phyloP scores from a whole-genome alignment of 495 filamentous ascomycete genomes.

The Ascodesmis nigricans region DNA sequence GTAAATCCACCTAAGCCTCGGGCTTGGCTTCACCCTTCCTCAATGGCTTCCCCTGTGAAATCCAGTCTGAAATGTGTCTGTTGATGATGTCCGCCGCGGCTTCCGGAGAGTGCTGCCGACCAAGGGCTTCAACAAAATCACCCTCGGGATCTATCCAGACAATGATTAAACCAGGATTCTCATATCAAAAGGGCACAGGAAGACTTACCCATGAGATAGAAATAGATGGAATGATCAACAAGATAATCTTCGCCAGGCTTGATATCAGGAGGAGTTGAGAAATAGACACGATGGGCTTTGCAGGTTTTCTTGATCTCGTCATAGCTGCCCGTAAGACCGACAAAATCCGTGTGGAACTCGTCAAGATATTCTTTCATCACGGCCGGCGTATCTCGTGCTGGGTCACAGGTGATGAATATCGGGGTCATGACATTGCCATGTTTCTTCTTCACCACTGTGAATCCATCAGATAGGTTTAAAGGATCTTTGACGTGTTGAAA shows the following conservation, averaged over 20 bases:
- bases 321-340: constrained; percentile 82
- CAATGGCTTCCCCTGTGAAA: constrained; percentile 30
- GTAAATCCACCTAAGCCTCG: no score
- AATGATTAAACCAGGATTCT: constrained; percentile 1
- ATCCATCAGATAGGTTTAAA: no score
- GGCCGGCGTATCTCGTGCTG: constrained; percentile 66
- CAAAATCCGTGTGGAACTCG: constrained; percentile 76
- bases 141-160: constrained; percentile 60
- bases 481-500: constrained; percentile 15
- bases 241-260: constrained; percentile 88
- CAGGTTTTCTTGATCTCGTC: constrained; percentile 79
- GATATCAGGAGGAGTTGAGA: constrained; percentile 70
- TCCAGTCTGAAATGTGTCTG: constrained; percentile 84
- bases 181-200: not conserved
- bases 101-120: constrained; percentile 77
- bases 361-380: constrained; percentile 64
- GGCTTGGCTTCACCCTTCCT: constrained; percentile 24
- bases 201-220: constrained; percentile 77
- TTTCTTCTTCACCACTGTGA: constrained; percentile 23
- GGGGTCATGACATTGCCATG: constrained; percentile 28
- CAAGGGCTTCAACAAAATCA: constrained; percentile 93
- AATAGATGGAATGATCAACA: constrained; percentile 98
- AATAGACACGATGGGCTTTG: constrained; percentile 91
- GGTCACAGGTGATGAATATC: constrained; percentile 89
- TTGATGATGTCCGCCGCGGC: constrained; percentile 63